phyloP scores from a whole-genome alignment of 345 rosid species.

The Firmiana major region DNA sequence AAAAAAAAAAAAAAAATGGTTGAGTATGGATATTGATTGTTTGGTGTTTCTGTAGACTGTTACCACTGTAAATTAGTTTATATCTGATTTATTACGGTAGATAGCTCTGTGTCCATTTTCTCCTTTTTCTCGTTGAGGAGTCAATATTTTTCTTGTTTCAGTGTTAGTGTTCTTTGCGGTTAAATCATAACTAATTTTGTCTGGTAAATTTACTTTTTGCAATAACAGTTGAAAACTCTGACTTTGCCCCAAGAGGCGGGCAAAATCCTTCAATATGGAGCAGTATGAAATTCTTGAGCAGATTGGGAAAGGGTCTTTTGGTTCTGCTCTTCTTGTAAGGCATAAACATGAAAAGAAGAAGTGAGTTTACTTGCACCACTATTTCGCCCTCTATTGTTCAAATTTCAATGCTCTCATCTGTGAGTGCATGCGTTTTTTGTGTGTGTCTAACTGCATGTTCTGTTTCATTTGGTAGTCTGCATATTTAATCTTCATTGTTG shows the following conservation, averaged over 20 bases:
- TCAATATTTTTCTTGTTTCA: no score
- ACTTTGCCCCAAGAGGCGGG: neutral
- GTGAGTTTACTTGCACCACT: slow-evolving; percentile 35
- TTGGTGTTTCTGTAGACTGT: neutral
- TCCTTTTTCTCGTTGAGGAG: no score
- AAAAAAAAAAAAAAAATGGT: neutral
- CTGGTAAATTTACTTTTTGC: slow-evolving; percentile 1
- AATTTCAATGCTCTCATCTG: neutral
- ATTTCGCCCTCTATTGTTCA: neutral
- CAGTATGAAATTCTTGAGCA: slow-evolving; percentile 87
- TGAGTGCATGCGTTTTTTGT: neutral
- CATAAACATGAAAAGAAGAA: slow-evolving; percentile 92
- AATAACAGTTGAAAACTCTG: neutral
- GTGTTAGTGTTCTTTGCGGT: no score
- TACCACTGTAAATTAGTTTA: neutral
- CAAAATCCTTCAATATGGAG: slow-evolving; percentile 47
- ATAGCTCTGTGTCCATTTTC: no score
- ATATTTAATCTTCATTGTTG: neutral
- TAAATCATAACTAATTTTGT: neutral
- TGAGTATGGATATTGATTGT: neutral
- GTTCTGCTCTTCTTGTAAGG: slow-evolving; percentile 95
- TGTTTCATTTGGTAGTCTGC: neutral
- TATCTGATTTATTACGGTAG: no score
- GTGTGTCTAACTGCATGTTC: neutral
- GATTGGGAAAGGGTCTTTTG: slow-evolving; percentile 95